Evolutionary conservation across 148 eudicot genomes (phyloP).

Genomic region (Rhododendron ferrugineum): DNA sequence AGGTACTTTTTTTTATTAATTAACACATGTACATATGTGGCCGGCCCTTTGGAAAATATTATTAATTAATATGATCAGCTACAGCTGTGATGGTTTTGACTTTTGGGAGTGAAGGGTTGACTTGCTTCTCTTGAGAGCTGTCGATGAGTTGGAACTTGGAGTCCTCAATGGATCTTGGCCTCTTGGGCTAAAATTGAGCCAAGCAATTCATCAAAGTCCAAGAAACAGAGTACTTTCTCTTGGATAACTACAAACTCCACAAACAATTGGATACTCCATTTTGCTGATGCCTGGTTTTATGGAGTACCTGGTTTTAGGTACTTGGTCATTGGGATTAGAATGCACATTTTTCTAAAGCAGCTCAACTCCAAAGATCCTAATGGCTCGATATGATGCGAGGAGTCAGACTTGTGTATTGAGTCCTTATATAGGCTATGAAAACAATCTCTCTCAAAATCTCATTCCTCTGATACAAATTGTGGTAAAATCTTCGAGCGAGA

Average conservation of each 20-base stretch:
- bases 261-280: background rate
- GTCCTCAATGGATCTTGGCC: background rate
- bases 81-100: slow-evolving; percentile 8
- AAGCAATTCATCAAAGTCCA: background rate
- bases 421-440: background rate
- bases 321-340: background rate
- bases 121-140: background rate
- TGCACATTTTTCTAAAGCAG: background rate
- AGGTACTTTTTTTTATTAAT: background rate
- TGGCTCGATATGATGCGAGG: background rate
- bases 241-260: background rate
- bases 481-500: background rate
- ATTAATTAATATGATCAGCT: background rate
- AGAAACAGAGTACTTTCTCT: background rate
- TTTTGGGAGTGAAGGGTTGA: slow-evolving; percentile 1
- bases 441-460: background rate
- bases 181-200: background rate
- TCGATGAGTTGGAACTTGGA: slow-evolving; percentile 11
- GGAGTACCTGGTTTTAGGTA: background rate
- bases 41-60: background rate
- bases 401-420: background rate
- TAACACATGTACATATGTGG: background rate
- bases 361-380: background rate
- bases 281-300: background rate
- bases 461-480: background rate